Evolutionary conservation across 495 filamentous ascomycete genomes (phyloP).

Genomic region (Aspergillus funiculosus): DNA sequence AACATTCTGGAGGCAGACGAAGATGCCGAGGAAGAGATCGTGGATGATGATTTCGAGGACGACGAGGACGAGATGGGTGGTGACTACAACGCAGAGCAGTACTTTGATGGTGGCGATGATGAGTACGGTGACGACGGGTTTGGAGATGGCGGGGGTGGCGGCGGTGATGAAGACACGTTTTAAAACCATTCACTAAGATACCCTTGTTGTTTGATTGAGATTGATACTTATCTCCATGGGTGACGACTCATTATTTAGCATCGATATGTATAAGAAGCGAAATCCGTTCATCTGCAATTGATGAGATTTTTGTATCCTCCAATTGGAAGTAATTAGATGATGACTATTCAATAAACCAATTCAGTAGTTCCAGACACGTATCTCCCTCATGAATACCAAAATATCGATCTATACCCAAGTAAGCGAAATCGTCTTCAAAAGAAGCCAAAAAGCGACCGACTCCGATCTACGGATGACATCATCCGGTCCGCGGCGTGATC

Average conservation of each 20-base stretch:
- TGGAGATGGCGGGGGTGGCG: conserved; percentile 45
- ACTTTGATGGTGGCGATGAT: conserved; percentile 59
- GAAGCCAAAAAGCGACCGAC: no score
- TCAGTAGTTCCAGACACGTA: no score
- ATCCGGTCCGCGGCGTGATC: conserved; percentile 15
- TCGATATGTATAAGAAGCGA: no score
- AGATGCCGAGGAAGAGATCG: conserved; percentile 47
- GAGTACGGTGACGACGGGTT: conserved; percentile 49
- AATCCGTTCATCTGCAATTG: no score
- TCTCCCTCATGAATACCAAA: no score
- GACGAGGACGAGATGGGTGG: conserved; percentile 54
- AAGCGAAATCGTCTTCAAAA: conserved; percentile 4
- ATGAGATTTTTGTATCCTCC: no score
- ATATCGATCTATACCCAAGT: no score
- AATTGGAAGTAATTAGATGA: no score
- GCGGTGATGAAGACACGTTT: conserved; percentile 47
- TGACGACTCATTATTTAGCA: no score
- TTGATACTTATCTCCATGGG: no score
- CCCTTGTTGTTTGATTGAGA: conserved; percentile 25
- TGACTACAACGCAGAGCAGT: conserved; percentile 60
- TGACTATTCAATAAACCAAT: no score
- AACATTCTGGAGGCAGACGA: conserved; percentile 42
- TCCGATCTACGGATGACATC: conserved; percentile 20
- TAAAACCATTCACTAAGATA: conserved; percentile 31
- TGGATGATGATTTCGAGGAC: conserved; percentile 52